Percentiles rank a stretch among this genome's conserved stretches.
Conservation (phyloP, 2,329 filamentous ascomycete genomes). For the Leptosphaerulina australis region DNA sequence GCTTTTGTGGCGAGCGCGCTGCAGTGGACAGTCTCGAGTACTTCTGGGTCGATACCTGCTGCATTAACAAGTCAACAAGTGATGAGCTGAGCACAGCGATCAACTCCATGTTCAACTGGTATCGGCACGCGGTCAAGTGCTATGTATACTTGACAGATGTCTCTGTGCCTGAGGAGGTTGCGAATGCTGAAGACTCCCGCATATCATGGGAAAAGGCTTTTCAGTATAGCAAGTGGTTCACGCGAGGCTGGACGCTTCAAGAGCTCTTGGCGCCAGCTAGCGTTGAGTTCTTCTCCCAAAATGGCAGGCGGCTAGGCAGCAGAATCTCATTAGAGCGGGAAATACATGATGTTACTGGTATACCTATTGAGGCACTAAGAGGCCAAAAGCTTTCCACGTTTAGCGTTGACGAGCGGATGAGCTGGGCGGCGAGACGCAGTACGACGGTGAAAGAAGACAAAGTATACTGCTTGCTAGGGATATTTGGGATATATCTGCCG, state of each 20-base stretch:
- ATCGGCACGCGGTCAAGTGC: slow-evolving; percentile 12
- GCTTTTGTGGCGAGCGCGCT: slow-evolving; percentile 15
- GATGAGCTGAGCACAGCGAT: too few species aligned
- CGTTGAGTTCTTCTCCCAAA: slow-evolving; percentile 5
- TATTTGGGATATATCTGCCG: slow-evolving; percentile 30
- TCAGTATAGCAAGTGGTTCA: slow-evolving; percentile 19
- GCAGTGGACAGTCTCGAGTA: too few species aligned
- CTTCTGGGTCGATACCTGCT: too few species aligned
- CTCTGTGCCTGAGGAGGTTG: slow-evolving; percentile 10
- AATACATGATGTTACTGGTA: slow-evolving; percentile 21
- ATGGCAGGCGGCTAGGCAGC: slow-evolving; percentile 1
- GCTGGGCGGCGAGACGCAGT: slow-evolving; percentile 29
- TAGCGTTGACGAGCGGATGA: slow-evolving; percentile 28
- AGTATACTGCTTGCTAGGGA: slow-evolving; percentile 32
- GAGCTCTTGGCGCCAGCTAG: slow-evolving; percentile 14
- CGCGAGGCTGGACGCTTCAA: slow-evolving; percentile 20
- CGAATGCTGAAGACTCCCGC: slow-evolving; percentile 15
- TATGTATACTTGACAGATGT: slow-evolving; percentile 24
- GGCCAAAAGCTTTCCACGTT: slow-evolving; percentile 17
- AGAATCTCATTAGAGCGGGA: slow-evolving; percentile 19
- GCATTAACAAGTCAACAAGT: too few species aligned
- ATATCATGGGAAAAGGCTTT: slow-evolving; percentile 4
- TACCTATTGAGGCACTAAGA: slow-evolving; percentile 16
- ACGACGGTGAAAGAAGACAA: slow-evolving; percentile 32
- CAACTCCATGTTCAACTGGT: too few species aligned